A percentile compares a stretch with the other conserved stretches of the same genome.
Conservation (phyloP, 1,284 basidiomycete genomes). For the Tranzscheliella williamsii region DNA sequence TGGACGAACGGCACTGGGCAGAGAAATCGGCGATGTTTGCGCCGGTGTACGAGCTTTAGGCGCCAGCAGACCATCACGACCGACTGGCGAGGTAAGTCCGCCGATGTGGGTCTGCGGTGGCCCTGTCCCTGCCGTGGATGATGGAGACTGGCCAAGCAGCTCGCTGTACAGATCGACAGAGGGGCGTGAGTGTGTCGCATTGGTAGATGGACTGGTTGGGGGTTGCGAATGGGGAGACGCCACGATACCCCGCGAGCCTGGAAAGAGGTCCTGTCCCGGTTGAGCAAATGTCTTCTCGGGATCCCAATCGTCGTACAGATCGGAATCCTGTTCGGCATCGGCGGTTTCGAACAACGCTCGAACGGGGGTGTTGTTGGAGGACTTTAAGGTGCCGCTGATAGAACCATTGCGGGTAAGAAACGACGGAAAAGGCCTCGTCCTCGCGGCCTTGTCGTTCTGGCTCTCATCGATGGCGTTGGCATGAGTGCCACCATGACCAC, state of each 20-base stretch:
- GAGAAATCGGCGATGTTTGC: no score
- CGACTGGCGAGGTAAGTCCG: no score
- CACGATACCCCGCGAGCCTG: constrained; percentile 6
- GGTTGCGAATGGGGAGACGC: constrained; percentile 16
- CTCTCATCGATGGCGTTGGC: background rate
- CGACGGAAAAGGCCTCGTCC: background rate
- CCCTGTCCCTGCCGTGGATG: background rate
- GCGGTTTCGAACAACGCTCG: constrained; percentile 7
- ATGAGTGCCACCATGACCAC: no score
- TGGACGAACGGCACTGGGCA: no score
- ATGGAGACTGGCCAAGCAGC: constrained; percentile 12
- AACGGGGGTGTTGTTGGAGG: constrained; percentile 13
- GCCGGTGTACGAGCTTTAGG: background rate
- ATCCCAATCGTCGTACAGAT: constrained; percentile 28
- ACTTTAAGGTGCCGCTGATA: constrained; percentile 3
- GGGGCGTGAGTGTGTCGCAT: constrained; percentile 5
- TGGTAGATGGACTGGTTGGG: constrained; percentile 6
- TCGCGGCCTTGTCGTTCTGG: background rate
- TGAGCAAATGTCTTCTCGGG: constrained; percentile 36
- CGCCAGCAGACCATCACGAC: background rate
- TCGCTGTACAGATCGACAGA: constrained; percentile 29
- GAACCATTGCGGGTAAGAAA: constrained; percentile 12
- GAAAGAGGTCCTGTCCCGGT: constrained; percentile 27
- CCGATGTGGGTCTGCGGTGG: background rate
- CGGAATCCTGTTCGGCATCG: constrained; percentile 1